Base-by-base conservation (phyloP, 2,329 filamentous ascomycete species). In the Trichothecium roseum region DNA sequence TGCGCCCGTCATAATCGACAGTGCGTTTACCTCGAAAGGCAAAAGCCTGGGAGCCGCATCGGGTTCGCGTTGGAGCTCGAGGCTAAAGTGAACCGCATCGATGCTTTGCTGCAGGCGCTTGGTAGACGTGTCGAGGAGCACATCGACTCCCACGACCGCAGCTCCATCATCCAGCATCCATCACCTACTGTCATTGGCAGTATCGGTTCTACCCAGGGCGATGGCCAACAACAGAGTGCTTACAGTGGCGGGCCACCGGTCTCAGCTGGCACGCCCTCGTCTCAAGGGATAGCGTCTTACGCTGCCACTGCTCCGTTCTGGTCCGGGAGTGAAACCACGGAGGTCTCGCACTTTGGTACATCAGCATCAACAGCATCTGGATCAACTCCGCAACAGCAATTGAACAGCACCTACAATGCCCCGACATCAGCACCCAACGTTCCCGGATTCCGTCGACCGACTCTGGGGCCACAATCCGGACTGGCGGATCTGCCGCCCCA, bases 11-110 rank as follows among this genome's bases (percentile, higher is more conserved):
- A 84, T 54, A 69, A 70, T 39, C 73, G 80, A 43, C 46, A 66
- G 29, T 84, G 79, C 51, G 74, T 81, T 51, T 84, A 84, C 51
- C 75, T 74, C 41, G 78, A 81, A 47, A 66, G 79, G 29, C 81
- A 82, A 59, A 83, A 82, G 52, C 78, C 79, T 7, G 79, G 80
- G 3, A 63, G 72, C 27, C 62, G 72, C 20, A 70, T 76, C 45
- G 76, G 74, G 30, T 78, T 78, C 52, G 72, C 72, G 12, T 60
- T 74, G 34, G 75, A 80, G 54, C 64, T 79, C 5, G 74, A 68
- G 44, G 58, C 59, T 34, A 77, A 65, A 54, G 69, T 55, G 49
- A 74, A 61, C 55, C 66, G 52, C 49, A 70, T 78, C 37, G 62
- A 74, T 41, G 60, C 60, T 1, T 44, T 64, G 9, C 45, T 64